phyloP scores from a whole-genome alignment of 1,284 basidiomycete species.

The Porodaedalea pini region DNA sequence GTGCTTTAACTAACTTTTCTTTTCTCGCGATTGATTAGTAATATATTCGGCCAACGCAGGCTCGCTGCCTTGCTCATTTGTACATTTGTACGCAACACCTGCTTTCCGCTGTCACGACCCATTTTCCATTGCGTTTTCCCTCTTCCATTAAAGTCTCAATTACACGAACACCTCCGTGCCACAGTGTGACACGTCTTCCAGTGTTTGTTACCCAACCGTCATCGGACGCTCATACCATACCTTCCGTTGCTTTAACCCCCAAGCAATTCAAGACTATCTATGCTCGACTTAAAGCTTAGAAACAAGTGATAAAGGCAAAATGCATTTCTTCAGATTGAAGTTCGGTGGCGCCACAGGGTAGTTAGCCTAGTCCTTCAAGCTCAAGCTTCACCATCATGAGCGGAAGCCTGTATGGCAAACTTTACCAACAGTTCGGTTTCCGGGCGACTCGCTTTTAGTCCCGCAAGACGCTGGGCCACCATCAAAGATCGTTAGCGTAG shows the following conservation, averaged over 20 bases:
- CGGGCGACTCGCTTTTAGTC: no score
- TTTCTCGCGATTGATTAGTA: constrained; percentile 5
- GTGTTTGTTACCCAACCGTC: background rate
- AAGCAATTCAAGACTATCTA: no score
- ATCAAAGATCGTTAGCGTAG: no score
- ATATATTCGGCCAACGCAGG: constrained; percentile 3
- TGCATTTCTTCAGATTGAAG: no score
- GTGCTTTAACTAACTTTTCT: background rate
- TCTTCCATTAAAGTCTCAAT: background rate
- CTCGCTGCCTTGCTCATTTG: constrained; percentile 6
- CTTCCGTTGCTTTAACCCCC: background rate
- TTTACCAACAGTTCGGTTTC: no score
- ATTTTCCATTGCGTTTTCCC: background rate
- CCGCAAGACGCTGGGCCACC: no score
- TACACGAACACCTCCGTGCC: background rate
- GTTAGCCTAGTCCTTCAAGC: no score
- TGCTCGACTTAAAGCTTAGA: no score
- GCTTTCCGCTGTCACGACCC: background rate
- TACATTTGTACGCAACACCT: constrained; percentile 7
- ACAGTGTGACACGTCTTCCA: background rate
- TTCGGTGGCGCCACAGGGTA: no score
- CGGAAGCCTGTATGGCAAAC: no score
- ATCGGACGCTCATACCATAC: background rate
- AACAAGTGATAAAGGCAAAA: no score
- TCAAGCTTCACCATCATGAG: no score